Evolutionary conservation across 352 stramenopile species (phyloP), one percentile per base, ranked within the genome.

Genomic region (Pythium dissotocum): DNA sequence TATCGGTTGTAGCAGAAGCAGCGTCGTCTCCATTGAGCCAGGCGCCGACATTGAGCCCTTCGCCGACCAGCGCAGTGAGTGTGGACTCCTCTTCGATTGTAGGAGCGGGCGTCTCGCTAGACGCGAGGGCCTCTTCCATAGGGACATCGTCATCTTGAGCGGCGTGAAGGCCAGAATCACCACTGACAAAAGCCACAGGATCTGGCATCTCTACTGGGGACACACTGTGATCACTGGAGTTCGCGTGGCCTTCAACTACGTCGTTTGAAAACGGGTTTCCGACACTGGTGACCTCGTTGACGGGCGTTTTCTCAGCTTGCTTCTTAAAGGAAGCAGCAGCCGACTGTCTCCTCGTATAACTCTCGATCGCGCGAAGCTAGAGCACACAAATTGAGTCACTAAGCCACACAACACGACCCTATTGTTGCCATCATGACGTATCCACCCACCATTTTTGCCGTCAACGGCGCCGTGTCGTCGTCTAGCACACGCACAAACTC

Each of bases 401-500:
- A 55, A 33, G 8, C 33, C 69, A 2, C 51, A 24, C 28, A 8
- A 28, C 53, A 57, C 65, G 44, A 35, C 28, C 6, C 30, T 26
- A 52, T 72, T 77, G 7, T 61, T 56, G 35, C 9, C 35, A 24
- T 24, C 14, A 24, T 24, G 18, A n/a, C 35, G 4, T 38, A n/a
- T 18, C 4, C 14, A 69, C 73, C 8, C 73, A 89, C 83, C 79
- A 82, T 86, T 57, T 56, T 51, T 6, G 75, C 75, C 30, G 84
- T 88, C 6, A 92, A 72, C 18, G 82, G 80, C 59, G 83, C 77
- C 51, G 79, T 74, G 62, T 85, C 71, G 32, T 62, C 56, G 61
- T 92, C 84, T 59, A 92, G 61, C 14, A 92, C 80, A 18, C 80
- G 79, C 51, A 92, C 73, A 33, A 92, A 84, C 51, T 78, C 76